phyloP scores from a whole-genome alignment of 345 rosid genomes.

The Euphorbia tirucalli region DNA sequence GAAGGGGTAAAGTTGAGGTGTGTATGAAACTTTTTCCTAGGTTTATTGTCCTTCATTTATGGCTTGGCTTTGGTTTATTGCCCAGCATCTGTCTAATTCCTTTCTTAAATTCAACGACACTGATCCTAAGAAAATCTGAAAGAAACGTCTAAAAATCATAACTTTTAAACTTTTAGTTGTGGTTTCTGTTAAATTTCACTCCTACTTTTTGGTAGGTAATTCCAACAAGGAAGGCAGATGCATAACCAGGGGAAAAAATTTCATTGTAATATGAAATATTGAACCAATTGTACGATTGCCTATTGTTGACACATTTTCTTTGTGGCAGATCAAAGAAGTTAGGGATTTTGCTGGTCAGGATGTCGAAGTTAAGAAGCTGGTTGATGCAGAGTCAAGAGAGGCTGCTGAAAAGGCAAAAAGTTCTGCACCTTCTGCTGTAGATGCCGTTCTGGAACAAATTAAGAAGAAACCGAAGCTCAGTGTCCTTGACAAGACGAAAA shows the following conservation, averaged over 20 bases:
- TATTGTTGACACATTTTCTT: neutral
- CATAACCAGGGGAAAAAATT: neutral
- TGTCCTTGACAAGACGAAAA: constrained; percentile 86
- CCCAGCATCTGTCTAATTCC: neutral
- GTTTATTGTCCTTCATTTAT: neutral
- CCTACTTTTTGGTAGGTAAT: neutral
- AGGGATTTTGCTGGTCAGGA: constrained; percentile 90
- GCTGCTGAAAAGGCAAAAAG: constrained; percentile 62
- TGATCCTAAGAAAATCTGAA: neutral
- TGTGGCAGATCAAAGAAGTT: constrained; percentile 64
- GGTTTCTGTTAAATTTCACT: neutral
- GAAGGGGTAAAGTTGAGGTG: constrained; percentile 81
- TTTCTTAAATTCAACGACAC: neutral
- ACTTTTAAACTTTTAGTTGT: too few species aligned
- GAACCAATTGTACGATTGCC: neutral
- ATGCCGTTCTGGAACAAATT: constrained; percentile 85
- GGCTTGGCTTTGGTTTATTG: neutral
- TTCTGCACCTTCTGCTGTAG: constrained; percentile 64
- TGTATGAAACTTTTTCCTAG: constrained; percentile 8
- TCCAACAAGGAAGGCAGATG: neutral
- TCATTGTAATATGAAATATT: neutral
- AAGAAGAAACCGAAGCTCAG: constrained; percentile 91
- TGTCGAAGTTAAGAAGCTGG: constrained; percentile 59
- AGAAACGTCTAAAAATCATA: neutral
- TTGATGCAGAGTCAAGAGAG: constrained; percentile 79